phyloP scores from a whole-genome alignment of 495 filamentous ascomycete species.

The Hyaloscypha variabilis region DNA sequence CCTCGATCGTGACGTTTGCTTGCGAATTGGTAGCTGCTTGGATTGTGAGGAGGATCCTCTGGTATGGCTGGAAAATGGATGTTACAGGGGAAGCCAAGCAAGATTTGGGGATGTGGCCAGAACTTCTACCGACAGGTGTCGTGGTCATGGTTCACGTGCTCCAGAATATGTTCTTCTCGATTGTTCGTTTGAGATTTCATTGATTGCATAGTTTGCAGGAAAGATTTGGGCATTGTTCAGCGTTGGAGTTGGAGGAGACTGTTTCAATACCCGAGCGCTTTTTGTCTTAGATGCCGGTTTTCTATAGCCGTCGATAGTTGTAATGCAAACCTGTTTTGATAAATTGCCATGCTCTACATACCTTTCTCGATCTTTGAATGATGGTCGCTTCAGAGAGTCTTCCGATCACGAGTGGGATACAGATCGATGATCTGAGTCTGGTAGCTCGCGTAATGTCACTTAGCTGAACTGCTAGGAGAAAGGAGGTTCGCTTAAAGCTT shows the following conservation, averaged over 20 bases:
- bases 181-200: conserved; percentile 61
- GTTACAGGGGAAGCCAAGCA: conserved; percentile 61
- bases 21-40: conserved; percentile 61
- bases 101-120: conserved; percentile 62
- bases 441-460: too few species aligned
- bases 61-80: conserved; percentile 53
- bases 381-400: too few species aligned
- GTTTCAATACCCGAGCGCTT: not conserved
- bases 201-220: conserved; percentile 29
- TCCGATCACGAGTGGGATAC: too few species aligned
- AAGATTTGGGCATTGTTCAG: not conserved
- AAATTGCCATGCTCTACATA: too few species aligned
- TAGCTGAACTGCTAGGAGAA: too few species aligned
- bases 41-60: conserved; percentile 56
- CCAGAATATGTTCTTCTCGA: conserved; percentile 69
- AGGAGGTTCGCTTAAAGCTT: too few species aligned
- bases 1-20: conserved; percentile 61
- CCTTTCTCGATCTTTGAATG: too few species aligned
- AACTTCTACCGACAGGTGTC: conserved; percentile 61
- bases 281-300: conserved; percentile 5
- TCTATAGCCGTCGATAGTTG: not conserved
- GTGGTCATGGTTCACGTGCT: conserved; percentile 65
- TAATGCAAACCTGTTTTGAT: not conserved
- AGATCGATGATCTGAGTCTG: too few species aligned
- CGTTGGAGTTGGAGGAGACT: conserved; percentile 14